Base-by-base conservation (phyloP, 1,139 yeast genomes). In the Debaryomycetaceae sp. region DNA sequence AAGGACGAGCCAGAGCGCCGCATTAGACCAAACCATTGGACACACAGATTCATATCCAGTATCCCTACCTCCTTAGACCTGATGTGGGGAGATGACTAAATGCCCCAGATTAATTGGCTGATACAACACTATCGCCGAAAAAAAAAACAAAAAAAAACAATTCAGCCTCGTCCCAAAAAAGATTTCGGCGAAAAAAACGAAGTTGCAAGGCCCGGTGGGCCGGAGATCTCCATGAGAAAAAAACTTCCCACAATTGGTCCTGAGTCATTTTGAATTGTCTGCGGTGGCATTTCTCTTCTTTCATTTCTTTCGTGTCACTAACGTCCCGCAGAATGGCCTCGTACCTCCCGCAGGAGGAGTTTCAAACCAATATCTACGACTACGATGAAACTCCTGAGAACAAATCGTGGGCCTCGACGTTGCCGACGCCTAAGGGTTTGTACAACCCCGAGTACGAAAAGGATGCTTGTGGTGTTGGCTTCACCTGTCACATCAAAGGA, bases 391-490 rank as follows among this genome's bases (percentile, higher is more conserved):
- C 77, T 23, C 81, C 86, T 24, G 81, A 76, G 45, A 83, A 88
- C 66, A 76, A 66, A 47, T 83, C 95, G 8, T 91, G 97, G 96
- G 96, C 96, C 15, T 77, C 84, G 28, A 72, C 91, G 7, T 70
- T 91, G 41, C 98, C 98, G 28, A 72, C 77, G 28, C 79, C 82
- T 45, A 81, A 88, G 58, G 98, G 96, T 28, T 76, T 91, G 34
- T 91, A 91, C 59, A 86, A 91, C 57, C 98, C 97, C 4, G 94
- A 84, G 39, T 75, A 71, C 45, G 98, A 91, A 58, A 86, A 88
- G 53, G 98, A 91, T 52, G 96, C 97, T 30, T 91, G 98, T 71
- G 98, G 98, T 65, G 98, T 91, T 35, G 97, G 97, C 39, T 91
- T 91, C 61, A 85, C 95, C 29, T 86, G 96, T 59, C 88, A 89